Conservation (phyloP, 148 eudicot genomes). For the Rhododendron williamsianum region DNA sequence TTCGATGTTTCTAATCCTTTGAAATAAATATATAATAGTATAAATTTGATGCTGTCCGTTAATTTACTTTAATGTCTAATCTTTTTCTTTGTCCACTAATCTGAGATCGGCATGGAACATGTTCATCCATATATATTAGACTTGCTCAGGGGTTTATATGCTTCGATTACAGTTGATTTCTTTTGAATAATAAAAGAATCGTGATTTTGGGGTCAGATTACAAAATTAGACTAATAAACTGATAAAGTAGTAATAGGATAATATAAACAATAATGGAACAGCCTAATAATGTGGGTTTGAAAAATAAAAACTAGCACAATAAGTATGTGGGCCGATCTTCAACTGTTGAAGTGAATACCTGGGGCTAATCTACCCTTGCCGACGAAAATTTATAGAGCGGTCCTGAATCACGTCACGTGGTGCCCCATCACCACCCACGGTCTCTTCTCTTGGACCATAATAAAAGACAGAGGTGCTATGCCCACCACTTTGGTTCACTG, state of each 20-base stretch:
- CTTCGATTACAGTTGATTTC: background rate
- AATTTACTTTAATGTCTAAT: background rate
- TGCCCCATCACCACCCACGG: too few relatives aligned
- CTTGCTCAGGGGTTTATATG: background rate
- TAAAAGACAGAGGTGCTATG: too few relatives aligned
- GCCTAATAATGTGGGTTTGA: too few relatives aligned
- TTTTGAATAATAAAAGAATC: background rate
- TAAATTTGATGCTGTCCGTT: background rate
- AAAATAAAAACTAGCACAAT: too few relatives aligned
- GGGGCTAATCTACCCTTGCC: background rate
- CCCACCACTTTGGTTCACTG: too few relatives aligned
- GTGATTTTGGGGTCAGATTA: background rate
- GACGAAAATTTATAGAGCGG: background rate
- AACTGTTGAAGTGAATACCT: background rate
- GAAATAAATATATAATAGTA: too few relatives aligned
- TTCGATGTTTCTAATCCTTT: background rate
- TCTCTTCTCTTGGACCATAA: too few relatives aligned
- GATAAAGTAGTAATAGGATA: background rate
- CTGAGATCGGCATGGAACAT: background rate
- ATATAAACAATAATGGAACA: background rate
- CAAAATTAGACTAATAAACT: background rate
- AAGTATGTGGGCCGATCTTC: background rate
- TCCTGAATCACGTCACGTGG: background rate
- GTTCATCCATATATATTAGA: too few relatives aligned
- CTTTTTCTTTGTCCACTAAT: background rate